phyloP scores from a whole-genome alignment of 1,139 yeast species.

The Hansenula sp. region DNA sequence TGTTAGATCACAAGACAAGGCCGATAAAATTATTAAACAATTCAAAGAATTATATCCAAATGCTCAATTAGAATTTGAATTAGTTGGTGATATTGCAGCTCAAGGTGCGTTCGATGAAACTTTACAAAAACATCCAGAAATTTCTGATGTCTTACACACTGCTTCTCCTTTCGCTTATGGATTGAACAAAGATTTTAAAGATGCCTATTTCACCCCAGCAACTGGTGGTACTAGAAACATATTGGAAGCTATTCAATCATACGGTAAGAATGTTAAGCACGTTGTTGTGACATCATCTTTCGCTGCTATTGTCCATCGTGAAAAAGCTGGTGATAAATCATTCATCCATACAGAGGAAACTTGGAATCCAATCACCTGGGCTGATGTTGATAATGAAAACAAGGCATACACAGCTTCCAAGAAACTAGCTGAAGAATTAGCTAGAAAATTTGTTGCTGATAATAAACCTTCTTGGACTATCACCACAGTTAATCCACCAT shows the following conservation, averaged over 20 bases:
- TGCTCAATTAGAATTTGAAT: constrained; percentile 34
- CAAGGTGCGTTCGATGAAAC: constrained; percentile 47
- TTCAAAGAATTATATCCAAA: constrained; percentile 29
- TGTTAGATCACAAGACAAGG: constrained; percentile 46
- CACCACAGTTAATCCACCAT: constrained; percentile 41
- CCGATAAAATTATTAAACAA: constrained; percentile 29
- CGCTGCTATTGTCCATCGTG: constrained; percentile 46
- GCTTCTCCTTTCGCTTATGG: constrained; percentile 45
- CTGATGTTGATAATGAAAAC: constrained; percentile 23
- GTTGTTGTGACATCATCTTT: constrained; percentile 51
- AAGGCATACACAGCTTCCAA: constrained; percentile 46
- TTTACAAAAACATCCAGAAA: constrained; percentile 39
- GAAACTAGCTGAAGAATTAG: constrained; percentile 46
- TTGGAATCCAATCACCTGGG: constrained; percentile 40
- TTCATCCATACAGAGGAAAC: constrained; percentile 29
- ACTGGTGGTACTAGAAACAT: constrained; percentile 41
- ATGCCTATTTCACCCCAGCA: constrained; percentile 43
- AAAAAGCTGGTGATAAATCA: constrained; percentile 22
- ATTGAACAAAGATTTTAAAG: constrained; percentile 26
- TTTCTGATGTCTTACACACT: constrained; percentile 49
- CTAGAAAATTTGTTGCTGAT: constrained; percentile 43
- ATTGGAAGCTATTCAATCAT: constrained; percentile 33
- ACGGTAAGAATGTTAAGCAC: constrained; percentile 40
- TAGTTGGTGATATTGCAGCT: constrained; percentile 45
- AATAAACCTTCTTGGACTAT: constrained; percentile 36